A percentile compares a stretch with the other conserved stretches of the same genome.
These are phyloP conservation scores for Ascobolus immersus DNA, from an alignment of 495 filamentous ascomycete species.

Conservation along the genomic window DNA sequence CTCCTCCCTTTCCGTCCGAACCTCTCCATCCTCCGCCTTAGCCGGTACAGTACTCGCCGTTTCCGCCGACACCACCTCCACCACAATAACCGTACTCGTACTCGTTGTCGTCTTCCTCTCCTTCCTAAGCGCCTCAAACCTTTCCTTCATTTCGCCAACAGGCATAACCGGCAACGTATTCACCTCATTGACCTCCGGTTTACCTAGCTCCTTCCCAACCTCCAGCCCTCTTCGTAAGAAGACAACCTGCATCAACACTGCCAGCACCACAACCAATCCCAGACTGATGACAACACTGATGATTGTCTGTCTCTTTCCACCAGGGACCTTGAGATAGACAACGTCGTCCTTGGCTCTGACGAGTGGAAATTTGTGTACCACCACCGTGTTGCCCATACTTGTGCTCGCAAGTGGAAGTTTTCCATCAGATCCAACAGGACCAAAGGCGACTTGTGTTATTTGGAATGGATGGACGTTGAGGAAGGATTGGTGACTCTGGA, in stretches of 20 bases:
- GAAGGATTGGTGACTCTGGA: slow-evolving; percentile 31
- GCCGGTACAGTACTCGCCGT: background rate
- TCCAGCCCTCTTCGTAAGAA: slow-evolving; percentile 4
- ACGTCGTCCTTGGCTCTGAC: slow-evolving; percentile 6
- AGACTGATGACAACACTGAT: slow-evolving; percentile 11
- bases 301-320: slow-evolving; percentile 12
- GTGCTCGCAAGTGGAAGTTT: slow-evolving; percentile 44
- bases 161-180: too few species aligned
- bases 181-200: too few species aligned
- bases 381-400: slow-evolving; percentile 58
- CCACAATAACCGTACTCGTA: background rate
- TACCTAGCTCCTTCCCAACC: too few species aligned
- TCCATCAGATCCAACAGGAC: slow-evolving; percentile 35
- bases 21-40: too few species aligned
- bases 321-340: too few species aligned
- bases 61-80: background rate
- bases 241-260: slow-evolving; percentile 10
- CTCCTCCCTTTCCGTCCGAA: too few species aligned
- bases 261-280: slow-evolving; percentile 10
- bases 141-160: too few species aligned
- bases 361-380: slow-evolving; percentile 64
- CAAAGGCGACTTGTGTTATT: slow-evolving; percentile 67
- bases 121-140: background rate
- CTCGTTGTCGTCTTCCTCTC: background rate
- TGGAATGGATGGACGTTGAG: slow-evolving; percentile 53